These are phyloP conservation scores for Trichophyton schoenleinii DNA, from an alignment of 2,329 filamentous ascomycete species.

Conservation along the genomic window DNA sequence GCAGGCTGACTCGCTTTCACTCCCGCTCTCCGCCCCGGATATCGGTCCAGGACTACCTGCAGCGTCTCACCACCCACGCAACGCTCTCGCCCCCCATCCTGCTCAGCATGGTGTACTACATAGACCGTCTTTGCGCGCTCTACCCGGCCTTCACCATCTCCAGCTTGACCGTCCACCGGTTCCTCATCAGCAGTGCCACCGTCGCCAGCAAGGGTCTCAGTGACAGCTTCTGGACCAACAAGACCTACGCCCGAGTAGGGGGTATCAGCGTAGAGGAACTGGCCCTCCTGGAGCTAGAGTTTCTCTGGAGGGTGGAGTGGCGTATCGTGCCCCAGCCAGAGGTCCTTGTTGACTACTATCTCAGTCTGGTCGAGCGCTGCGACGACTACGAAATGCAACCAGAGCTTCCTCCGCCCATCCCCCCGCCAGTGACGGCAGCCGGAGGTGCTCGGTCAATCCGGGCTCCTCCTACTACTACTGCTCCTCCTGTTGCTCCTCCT, in stretches of 20 bases:
- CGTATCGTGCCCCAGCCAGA: conserved; percentile 93
- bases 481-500: not conserved
- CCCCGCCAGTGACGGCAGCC: not conserved
- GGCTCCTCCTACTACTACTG: too few relatives aligned
- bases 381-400: conserved; percentile 45
- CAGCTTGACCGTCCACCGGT: conserved; percentile 90
- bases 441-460: not conserved
- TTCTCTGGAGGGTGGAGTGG: conserved; percentile 87
- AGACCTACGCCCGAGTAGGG: conserved; percentile 85
- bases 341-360: conserved; percentile 85
- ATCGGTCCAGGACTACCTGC: conserved; percentile 85
- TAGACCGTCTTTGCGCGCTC: conserved; percentile 81
- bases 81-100: conserved; percentile 85
- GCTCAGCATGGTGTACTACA: conserved; percentile 98
- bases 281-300: conserved; percentile 83
- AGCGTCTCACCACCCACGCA: conserved; percentile 83
- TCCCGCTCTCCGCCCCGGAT: conserved; percentile 84
- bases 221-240: conserved; percentile 97
- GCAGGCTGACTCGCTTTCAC: conserved; percentile 85
- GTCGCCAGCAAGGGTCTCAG: conserved; percentile 93
- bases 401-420: conserved; percentile 4
- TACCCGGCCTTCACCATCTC: conserved; percentile 95
- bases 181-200: conserved; percentile 88
- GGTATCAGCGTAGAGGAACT: conserved; percentile 83
- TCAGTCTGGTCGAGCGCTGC: conserved; percentile 61